Base-by-base conservation (phyloP, 164 flowering plant genomes). In the Warburgia ugandensis region DNA sequence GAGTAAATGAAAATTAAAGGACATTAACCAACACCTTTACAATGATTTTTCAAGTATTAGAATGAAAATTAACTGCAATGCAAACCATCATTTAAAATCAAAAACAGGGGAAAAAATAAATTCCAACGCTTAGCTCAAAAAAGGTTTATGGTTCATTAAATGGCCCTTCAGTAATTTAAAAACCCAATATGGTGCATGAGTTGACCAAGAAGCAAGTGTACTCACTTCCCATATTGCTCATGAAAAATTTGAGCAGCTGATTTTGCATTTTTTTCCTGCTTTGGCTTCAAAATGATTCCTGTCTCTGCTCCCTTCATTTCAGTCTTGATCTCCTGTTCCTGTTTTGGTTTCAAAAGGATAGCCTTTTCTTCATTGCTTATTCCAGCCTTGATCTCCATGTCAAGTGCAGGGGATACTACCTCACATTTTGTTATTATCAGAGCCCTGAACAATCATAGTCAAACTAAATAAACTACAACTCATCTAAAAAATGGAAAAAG, bases 221-320 rank as follows among this genome's bases (percentile, higher is more conserved):
- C 58, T 77, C 67, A 92, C 98, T 92, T 88, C 48, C 62, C 73
- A 43, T 64, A 59, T 52, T 88, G 96, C 29, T 92, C 99, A 26
- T 73, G 68, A 11, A 88, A 68, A 35, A 92, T 88, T 59, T 92
- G 95, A 28, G 85, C 79, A 43, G 94, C 99, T 43, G 99, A 88
- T 64, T 84, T 88, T 10, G 84, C 43, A 65, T 73, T 58, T 14
- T 64, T 28, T 56, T 88, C 99, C 41, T 74, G 89, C 77, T 88
- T 92, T 36, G 89, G 89, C 67, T 77, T 91, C 71, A 83, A 67
- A 27, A 70, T 1, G 12, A 83, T 70, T n/a, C 84, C 86, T 37
- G 72, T 1, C 3, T 31, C 71, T 40, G 61, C 73, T 3, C 9
- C 29, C 39, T 64, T 67, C 12, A 50, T 65, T 22, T 67, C 89